Base-by-base conservation (phyloP, 2,329 filamentous ascomycete species). In the Phaeosphaeriaceae sp. region DNA sequence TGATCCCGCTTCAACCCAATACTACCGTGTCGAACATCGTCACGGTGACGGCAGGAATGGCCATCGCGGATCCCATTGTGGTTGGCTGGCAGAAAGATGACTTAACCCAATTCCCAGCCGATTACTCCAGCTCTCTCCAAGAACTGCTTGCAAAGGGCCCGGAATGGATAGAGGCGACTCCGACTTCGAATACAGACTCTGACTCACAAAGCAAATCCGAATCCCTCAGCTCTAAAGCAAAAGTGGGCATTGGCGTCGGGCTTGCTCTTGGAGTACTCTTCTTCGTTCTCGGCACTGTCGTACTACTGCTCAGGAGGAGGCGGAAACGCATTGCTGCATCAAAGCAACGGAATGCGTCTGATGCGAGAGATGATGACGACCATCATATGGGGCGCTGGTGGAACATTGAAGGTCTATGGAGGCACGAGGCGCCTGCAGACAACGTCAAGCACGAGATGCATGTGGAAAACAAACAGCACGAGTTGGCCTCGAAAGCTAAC, bases 21-120 rank as follows among this genome's bases (percentile, higher is more conserved):
- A 32, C 24, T 1, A 47, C 49, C 40, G 13, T 51, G 23, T 21
- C 48, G 35, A 30, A n/a, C 30, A 5, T 55, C 40, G 21, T 46
- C 17, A 52, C 52, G 5, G 8, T 63, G 17, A 26, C 52, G 1
- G 32, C 26, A 3, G 60, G 55, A 3, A 22, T 60, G 1, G 60
- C 60, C n/a, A 26, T 63, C 15, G 60, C 60, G 7, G 55, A 58
- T 22, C 60, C 60, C 0, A 49, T 60, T 1, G 26, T 60, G 13
- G 55, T 63, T 17, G 60, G 46, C 15, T 63, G 60, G 60, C 30
- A 60, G 35, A 7, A 26, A 1, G 32, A 60, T 5, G 60, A 63
- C 24, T 19, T 63, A 2, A 2, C 8, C 5, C n/a, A 22, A 2
- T 63, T 63, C 28, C 60, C 60, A 2, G 19, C 43, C 2, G 49